Percentiles rank a stretch among this genome's conserved stretches.
phyloP scores from a whole-genome alignment of 1,139 yeast species.

The Taphrina wiesneri region DNA sequence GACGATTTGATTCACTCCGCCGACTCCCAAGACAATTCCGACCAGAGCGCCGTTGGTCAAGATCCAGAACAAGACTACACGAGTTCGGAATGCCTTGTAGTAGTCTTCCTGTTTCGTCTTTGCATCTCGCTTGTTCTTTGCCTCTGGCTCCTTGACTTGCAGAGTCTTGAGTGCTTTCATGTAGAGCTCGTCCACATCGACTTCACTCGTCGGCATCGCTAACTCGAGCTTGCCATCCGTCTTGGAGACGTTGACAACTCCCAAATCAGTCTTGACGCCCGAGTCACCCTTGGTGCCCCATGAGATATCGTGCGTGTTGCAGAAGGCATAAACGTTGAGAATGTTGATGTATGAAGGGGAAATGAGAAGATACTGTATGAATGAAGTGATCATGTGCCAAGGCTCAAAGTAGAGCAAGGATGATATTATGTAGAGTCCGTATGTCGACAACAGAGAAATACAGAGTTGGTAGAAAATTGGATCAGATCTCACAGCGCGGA shows the following conservation, averaged over 20 bases:
- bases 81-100: conserved; percentile 73
- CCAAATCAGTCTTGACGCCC: conserved; percentile 61
- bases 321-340: conserved; percentile 77
- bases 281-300: conserved; percentile 86
- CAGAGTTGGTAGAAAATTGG: conserved; percentile 77
- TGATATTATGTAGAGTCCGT: conserved; percentile 73
- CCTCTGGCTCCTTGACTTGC: conserved; percentile 43
- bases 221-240: conserved; percentile 60
- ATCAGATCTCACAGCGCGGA: conserved; percentile 58
- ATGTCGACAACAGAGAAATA: conserved; percentile 83
- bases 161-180: conserved; percentile 55
- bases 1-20: conserved; percentile 53
- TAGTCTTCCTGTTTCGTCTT: conserved; percentile 57
- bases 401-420: conserved; percentile 76
- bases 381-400: conserved; percentile 74
- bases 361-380: conserved; percentile 66
- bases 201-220: conserved; percentile 63
- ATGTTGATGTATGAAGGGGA: conserved; percentile 78
- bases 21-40: conserved; percentile 70
- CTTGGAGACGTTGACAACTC: conserved; percentile 62
- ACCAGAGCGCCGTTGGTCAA: conserved; percentile 64
- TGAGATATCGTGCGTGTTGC: conserved; percentile 81
- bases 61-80: conserved; percentile 80
- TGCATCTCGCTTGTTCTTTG: conserved; percentile 41
- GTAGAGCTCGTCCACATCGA: conserved; percentile 64